Percentiles rank a stretch among this genome's conserved stretches.
These are phyloP conservation scores for Dipodascopsis uninucleata DNA, from an alignment of 805 yeast species.

Conservation along the genomic window DNA sequence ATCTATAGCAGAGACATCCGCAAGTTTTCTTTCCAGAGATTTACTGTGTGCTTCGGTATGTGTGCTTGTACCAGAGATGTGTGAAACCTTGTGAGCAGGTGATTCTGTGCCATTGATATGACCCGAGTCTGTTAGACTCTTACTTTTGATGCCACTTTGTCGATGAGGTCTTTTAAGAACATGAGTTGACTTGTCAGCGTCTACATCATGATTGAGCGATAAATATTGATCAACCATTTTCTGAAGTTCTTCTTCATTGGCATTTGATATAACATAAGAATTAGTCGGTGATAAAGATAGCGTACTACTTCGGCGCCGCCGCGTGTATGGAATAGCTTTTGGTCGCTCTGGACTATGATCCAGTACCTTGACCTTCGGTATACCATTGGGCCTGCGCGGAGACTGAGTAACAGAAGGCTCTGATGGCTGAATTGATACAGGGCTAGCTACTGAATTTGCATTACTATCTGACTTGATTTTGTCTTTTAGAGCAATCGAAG, in stretches of 20 bases:
- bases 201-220: conserved; percentile 16
- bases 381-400: conserved; percentile 6
- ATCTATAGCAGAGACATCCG: conserved; percentile 19
- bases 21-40: not conserved
- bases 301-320: conserved; percentile 9
- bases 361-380: conserved; percentile 14
- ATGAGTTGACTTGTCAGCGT: not conserved
- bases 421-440: not conserved
- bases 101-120: conserved; percentile 6
- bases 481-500: not conserved
- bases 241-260: conserved; percentile 27
- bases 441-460: conserved; percentile 1
- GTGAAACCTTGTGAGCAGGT: conserved; percentile 8
- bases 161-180: conserved; percentile 17
- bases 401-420: not conserved
- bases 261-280: conserved; percentile 13
- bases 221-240: conserved; percentile 24
- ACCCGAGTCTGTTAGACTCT: not conserved
- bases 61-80: conserved; percentile 5
- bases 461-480: not conserved
- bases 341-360: conserved; percentile 3
- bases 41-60: conserved; percentile 2
- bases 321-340: conserved; percentile 8
- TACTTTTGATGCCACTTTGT: not conserved
- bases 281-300: conserved; percentile 21